Conservation (phyloP, 352 stramenopile species). For the Phytophthora melonis region DNA sequence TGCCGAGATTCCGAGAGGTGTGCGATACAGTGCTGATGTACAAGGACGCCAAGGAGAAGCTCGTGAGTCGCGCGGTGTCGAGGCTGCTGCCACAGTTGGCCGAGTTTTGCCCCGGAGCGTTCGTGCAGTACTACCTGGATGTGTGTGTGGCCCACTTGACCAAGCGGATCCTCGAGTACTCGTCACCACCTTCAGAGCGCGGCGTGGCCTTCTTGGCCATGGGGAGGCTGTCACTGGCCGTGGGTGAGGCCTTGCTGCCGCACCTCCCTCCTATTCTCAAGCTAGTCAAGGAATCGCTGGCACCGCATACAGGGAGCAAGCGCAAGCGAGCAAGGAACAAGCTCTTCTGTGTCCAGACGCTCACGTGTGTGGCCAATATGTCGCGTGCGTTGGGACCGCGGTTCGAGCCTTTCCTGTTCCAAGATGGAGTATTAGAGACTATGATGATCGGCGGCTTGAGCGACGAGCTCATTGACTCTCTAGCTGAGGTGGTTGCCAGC, state of each 20-base stretch:
- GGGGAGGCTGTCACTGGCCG: conserved; percentile 92
- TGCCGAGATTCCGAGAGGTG: conserved; percentile 96
- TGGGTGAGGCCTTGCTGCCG: conserved; percentile 89
- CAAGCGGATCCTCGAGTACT: conserved; percentile 76
- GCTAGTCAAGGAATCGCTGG: conserved; percentile 79
- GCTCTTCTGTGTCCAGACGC: conserved; percentile 84
- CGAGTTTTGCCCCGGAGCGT: conserved; percentile 92
- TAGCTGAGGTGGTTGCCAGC: conserved; percentile 91
- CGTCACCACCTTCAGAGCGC: conserved; percentile 60
- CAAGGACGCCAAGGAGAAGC: conserved; percentile 89
- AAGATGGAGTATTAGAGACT: conserved; percentile 77
- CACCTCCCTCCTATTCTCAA: conserved; percentile 83
- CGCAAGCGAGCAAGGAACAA: conserved; percentile 75
- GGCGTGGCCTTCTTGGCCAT: conserved; percentile 93
- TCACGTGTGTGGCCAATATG: conserved; percentile 82
- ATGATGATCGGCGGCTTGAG: conserved; percentile 94
- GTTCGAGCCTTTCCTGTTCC: conserved; percentile 80
- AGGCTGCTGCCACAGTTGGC: conserved; percentile 95
- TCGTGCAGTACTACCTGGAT: conserved; percentile 94
- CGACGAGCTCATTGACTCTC: conserved; percentile 93
- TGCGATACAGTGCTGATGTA: conserved; percentile 95
- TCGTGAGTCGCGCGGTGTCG: conserved; percentile 86
- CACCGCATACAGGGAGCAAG: conserved; percentile 50
- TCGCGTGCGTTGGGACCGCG: conserved; percentile 66
- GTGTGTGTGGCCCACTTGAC: conserved; percentile 85